Conservation (phyloP, 176 grass and related monocot genomes). For the Hyparrhenia diplandra region DNA sequence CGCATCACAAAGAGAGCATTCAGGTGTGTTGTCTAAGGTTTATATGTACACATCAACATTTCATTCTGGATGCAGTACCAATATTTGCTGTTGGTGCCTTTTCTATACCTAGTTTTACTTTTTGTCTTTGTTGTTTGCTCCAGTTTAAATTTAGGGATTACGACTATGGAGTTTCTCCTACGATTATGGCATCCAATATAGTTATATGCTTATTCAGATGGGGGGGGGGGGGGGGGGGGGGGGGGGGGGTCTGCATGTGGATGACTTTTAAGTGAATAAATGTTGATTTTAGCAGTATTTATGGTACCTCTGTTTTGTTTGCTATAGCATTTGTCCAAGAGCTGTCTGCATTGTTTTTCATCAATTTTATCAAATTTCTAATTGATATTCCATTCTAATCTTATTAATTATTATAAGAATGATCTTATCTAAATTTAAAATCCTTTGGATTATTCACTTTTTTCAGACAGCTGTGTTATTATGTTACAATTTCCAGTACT, state of each 20-base stretch:
- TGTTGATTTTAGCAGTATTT: not conserved
- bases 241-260: not conserved
- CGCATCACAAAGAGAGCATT: slow-evolving; percentile 93
- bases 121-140: not conserved
- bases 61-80: not conserved
- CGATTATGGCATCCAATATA: not conserved
- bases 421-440: not conserved
- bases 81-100: slow-evolving; percentile 17
- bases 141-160: slow-evolving; percentile 4
- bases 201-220: not conserved
- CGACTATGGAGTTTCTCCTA: not conserved
- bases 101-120: not conserved
- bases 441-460: not conserved
- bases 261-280: slow-evolving; percentile 2
- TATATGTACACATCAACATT: not conserved
- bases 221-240: no score
- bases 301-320: not conserved
- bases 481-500: not conserved
- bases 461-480: not conserved
- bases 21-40: slow-evolving; percentile 58
- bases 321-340: not conserved
- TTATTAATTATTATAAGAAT: not conserved
- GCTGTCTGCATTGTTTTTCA: not conserved
- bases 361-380: not conserved
- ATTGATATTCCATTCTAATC: not conserved